A percentile compares a stretch with the other conserved stretches of the same genome.
phyloP scores from a whole-genome alignment of 2,329 filamentous ascomycete species.

The Talaromyces rugulosus region DNA sequence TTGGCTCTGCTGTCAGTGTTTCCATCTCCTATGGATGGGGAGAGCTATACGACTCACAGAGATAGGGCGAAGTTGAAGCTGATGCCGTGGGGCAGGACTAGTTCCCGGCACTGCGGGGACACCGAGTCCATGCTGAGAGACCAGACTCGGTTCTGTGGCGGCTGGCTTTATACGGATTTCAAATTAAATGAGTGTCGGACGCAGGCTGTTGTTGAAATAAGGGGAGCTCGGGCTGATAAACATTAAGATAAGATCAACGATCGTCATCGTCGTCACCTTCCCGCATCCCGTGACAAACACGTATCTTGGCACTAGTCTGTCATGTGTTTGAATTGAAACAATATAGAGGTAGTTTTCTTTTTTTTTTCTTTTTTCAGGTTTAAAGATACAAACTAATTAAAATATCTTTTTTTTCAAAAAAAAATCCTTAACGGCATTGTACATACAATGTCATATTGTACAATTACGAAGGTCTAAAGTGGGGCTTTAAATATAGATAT shows the following conservation, averaged over 20 bases:
- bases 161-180: not conserved
- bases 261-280: not conserved
- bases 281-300: not conserved
- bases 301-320: not conserved
- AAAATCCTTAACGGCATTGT: too few species aligned
- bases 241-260: not conserved
- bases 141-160: not conserved
- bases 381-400: too few species aligned
- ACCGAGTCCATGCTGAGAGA: conserved; percentile 20
- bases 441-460: too few species aligned
- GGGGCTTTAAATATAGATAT: too few species aligned
- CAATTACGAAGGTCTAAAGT: too few species aligned
- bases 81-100: conserved; percentile 48
- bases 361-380: too few species aligned
- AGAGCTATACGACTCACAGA: conserved; percentile 39
- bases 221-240: not conserved
- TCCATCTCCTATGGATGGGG: conserved; percentile 5
- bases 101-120: conserved; percentile 44
- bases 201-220: not conserved
- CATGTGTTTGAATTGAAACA: not conserved
- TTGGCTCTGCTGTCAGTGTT: not conserved
- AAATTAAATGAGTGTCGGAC: not conserved
- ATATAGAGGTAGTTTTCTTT: too few species aligned
- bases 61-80: conserved; percentile 53
- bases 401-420: too few species aligned